Evolutionary conservation across 495 filamentous ascomycete species (phyloP), one percentile per base, ranked within the genome.

Genomic region (Talaromyces thailandensis): DNA sequence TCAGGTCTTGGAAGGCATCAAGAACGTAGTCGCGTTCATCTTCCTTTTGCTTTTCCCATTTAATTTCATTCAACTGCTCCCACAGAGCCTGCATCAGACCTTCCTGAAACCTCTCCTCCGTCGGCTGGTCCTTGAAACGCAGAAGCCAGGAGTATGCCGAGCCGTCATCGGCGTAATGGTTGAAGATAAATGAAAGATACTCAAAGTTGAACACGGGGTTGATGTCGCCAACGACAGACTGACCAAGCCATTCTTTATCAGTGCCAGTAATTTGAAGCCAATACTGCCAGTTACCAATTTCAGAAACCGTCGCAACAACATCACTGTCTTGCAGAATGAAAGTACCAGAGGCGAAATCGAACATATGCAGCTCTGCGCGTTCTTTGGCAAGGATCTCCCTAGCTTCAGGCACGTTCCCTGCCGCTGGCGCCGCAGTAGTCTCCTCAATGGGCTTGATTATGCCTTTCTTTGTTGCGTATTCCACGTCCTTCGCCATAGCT

Each of bases 191-290:
- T 2, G 94, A 97, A 21, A 96, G 79, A 65, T 91, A 97, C 74
- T 98, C 94, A 64, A 96, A 98, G 76, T 97, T 98, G 81, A 98
- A 98, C 35, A 98, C 94, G 0, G 94, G 95, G 68, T 98, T 98
- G 69, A 98, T 89, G 66, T 98, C 95, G 5, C 88, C 86, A 26
- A 90, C 77, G 18, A 98, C 85, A 21, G 85, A 82, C 66, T 95
- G 91, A 24, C 92, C 93, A 7, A 98, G 79, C 94, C 94, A 97
- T 45, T 93, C 87, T 63, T 83, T 86, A 18, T 92, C 86, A 25
- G 79, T 73, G 64, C 90, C 89, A 51, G 81, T 82, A 56, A 98
- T 90, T 66, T 96, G 90, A 40, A 98, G 79, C 92, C 92, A 98
- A 73, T 98, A 98, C 64, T 93, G 83, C 95, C 95, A 98, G 52